Evolutionary conservation across 2,329 filamentous ascomycete genomes (phyloP), one percentile per base, ranked within the genome.

Genomic region (Penicillium sp.): DNA sequence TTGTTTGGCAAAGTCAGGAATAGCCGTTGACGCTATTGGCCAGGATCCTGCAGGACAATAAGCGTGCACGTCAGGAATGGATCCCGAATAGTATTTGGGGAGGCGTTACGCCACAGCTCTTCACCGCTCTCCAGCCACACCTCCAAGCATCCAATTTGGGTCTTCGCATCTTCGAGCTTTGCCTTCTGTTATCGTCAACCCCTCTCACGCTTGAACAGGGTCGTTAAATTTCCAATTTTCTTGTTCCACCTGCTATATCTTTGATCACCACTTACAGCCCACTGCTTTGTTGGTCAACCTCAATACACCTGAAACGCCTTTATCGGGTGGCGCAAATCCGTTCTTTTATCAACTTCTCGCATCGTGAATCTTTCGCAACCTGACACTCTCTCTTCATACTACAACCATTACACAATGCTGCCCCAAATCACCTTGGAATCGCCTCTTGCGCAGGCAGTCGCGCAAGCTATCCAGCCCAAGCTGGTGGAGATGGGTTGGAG

Each of bases 401-500:
- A 24, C 27, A 38, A 50, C 11, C 32, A 10, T 31, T 46, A 5
- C 54, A 58, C 48, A n/a, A 62, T 64, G 62, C 47, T 62, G 43
- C 56, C 55, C 44, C 66, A 55, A 53, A 97, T 97, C 90, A 81
- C 91, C 63, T 82, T 89, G 62, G 88, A 89, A 66, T 91, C 92
- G 71, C 90, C 91, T 45, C 81, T 97, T 70, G 92, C 92, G 62
- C 85, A 92, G 64, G 89, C 91, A 61, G 85, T 99, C 51, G 91
- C 89, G 71, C 81, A 82, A 65, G 88, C 87, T 40, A 92, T 97
- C 60, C 90, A 94, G 75, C 89, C 91, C 31, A 97, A 97, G 79
- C 82, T 99, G 54, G 85, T 91, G 55, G 93, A 99, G 76, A 88
- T 92, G 63, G 93, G 92, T 67, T 97, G 94, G 93, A 92, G 87